phyloP scores from a whole-genome alignment of 805 yeast species.

The Kazachstania psychrophila region DNA sequence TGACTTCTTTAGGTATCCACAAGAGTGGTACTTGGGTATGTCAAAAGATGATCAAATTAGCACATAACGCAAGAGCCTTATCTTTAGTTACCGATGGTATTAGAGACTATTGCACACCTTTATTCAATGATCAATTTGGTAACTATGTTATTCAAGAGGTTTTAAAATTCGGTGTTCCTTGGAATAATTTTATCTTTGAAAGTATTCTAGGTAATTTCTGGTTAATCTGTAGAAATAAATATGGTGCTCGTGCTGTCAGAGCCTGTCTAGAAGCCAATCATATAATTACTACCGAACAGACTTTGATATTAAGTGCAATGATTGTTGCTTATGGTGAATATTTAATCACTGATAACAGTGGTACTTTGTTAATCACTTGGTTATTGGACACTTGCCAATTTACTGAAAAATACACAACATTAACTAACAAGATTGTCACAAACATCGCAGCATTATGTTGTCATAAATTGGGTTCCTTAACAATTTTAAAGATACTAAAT shows the following conservation, averaged over 20 bases:
- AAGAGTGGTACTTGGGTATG: slow-evolving; percentile 99
- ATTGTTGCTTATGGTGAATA: slow-evolving; percentile 71
- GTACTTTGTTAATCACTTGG: slow-evolving; percentile 88
- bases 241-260: slow-evolving; percentile 90
- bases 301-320: slow-evolving; percentile 62
- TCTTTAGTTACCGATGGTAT: slow-evolving; percentile 58
- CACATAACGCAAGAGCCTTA: slow-evolving; percentile 52
- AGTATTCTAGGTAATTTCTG: slow-evolving; percentile 67
- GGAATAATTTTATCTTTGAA: slow-evolving; percentile 83
- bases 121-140: slow-evolving; percentile 93
- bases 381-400: slow-evolving; percentile 73
- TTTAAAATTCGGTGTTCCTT: slow-evolving; percentile 78
- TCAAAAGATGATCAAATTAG: slow-evolving; percentile 80
- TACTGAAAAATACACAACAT: slow-evolving; percentile 52
- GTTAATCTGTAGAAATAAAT: slow-evolving; percentile 76
- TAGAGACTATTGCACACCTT: slow-evolving; percentile 70
- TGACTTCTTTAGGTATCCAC: slow-evolving; percentile 89
- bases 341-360: slow-evolving; percentile 75
- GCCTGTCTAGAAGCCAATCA: slow-evolving; percentile 80
- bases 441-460: slow-evolving; percentile 56
- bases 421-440: slow-evolving; percentile 55
- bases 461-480: slow-evolving; percentile 77
- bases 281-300: slow-evolving; percentile 52
- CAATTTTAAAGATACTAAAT: slow-evolving; percentile 69
- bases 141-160: slow-evolving; percentile 96